Evolutionary conservation across 2,329 filamentous ascomycete genomes (phyloP).

Genomic region (Phyllosticta ampelicida): DNA sequence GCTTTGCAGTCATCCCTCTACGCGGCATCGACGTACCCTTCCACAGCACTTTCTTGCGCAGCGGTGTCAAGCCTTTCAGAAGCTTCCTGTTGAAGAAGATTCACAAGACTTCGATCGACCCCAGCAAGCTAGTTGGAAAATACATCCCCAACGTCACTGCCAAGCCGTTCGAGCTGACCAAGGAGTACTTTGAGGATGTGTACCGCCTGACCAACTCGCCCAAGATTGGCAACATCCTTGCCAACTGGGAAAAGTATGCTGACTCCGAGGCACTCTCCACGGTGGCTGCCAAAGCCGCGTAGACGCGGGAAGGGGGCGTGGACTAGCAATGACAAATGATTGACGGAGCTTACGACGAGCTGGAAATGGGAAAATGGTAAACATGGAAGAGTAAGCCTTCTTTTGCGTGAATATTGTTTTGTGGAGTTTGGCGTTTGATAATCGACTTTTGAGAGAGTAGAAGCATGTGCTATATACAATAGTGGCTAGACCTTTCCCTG

Average conservation of each 20-base stretch:
- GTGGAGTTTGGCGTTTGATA: not conserved
- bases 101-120: constrained; percentile 97
- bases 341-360: not conserved
- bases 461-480: not conserved
- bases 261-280: constrained; percentile 22
- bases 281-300: constrained; percentile 4
- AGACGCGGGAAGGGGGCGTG: not conserved
- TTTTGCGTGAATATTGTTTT: not conserved
- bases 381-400: not conserved
- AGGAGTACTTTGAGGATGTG: constrained; percentile 99
- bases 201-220: constrained; percentile 81
- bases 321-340: not conserved
- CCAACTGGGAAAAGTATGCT: constrained; percentile 56
- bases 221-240: constrained; percentile 66
- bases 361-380: not conserved
- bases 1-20: constrained; percentile 93
- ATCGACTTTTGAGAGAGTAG: not conserved
- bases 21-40: constrained; percentile 97
- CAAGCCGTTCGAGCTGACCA: constrained; percentile 86
- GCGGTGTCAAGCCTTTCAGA: constrained; percentile 97
- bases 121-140: constrained; percentile 91
- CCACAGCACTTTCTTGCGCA: constrained; percentile 96
- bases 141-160: constrained; percentile 99
- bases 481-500: not conserved
- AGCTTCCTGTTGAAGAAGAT: constrained; percentile 99